Percentiles rank a stretch among this genome's conserved stretches.
Evolutionary conservation across 768 basidiomycete genomes (phyloP).

Genomic region (Boletus barrowsii): DNA sequence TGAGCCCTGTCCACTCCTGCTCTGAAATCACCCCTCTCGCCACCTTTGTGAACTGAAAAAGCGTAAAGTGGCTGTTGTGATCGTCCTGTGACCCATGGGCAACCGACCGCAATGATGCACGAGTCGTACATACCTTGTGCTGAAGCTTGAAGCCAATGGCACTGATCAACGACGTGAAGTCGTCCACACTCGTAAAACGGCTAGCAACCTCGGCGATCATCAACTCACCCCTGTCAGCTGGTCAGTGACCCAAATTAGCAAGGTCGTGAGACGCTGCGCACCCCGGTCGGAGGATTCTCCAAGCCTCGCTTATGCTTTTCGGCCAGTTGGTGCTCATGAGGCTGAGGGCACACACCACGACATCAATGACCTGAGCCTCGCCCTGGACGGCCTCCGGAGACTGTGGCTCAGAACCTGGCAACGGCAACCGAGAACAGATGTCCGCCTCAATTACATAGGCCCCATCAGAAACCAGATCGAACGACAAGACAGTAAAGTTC

Average conservation of each 20-base stretch:
- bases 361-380: constrained; percentile 80
- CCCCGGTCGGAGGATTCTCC: constrained; percentile 83
- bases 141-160: constrained; percentile 72
- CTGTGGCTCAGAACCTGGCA: constrained; percentile 72
- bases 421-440: constrained; percentile 72
- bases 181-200: constrained; percentile 66
- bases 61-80: constrained; percentile 78
- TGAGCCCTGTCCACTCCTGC: constrained; percentile 58
- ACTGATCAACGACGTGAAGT: constrained; percentile 60
- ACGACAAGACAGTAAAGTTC: constrained; percentile 70
- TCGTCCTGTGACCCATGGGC: constrained; percentile 55
- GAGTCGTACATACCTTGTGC: constrained; percentile 53
- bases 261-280: constrained; percentile 37
- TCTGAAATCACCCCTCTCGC: constrained; percentile 44
- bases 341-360: constrained; percentile 90
- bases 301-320: constrained; percentile 83
- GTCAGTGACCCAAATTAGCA: constrained; percentile 7
- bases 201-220: constrained; percentile 90
- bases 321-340: constrained; percentile 98
- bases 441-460: constrained; percentile 88
- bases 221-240: constrained; percentile 60
- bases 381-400: constrained; percentile 41
- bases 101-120: neutral
- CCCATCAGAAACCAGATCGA: constrained; percentile 73
- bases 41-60: constrained; percentile 77